Base-by-base conservation (phyloP, 208 protist species). In the Acanthamoeba sp. region DNA sequence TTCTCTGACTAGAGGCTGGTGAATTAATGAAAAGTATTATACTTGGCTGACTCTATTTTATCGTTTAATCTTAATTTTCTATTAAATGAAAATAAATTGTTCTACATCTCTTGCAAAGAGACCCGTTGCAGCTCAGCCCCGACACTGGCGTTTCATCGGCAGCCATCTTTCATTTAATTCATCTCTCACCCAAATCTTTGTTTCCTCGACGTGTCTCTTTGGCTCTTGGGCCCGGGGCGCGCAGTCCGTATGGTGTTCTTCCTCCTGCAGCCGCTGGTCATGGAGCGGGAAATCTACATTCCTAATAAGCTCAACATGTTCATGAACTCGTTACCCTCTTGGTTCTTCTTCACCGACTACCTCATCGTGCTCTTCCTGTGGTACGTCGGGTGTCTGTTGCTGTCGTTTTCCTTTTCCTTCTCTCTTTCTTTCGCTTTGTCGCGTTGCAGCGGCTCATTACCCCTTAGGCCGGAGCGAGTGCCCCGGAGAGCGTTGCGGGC, bases 281-380 rank as follows among this genome's bases (percentile, higher is more conserved):
- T 89, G 80, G 80, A 89, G 52, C n/a, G n/a, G 27, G 80, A 24
- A 14, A 64, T 89, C 32, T 48, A 64, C 80, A 89, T 89, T 16
- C 52, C 48, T 14, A 89, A 89, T 48, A 64, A 66, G 48, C 32
- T 34, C 45, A 89, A 89, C 50, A 89, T 55, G 48, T 89, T 89
- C 45, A 55, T 89, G 42, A 66, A 89, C 80, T 66, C 80, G n/a
- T 24, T 89, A n/a, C 80, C 80, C 29, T 89, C 80, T 24, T 64
- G 42, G 48, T 40, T 89, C 22, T 89, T 89, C 80, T 89, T 89
- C 52, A 89, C 52, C 12, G 52, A 89, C 80, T 89, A 89, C 45
- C 80, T 89, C 80, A 89, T 89, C 80, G 80, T 89, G 29, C 36
- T 89, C n/a, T 89, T 89, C 80, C 32, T 89, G 4, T 89, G 80